Evolutionary conservation across 768 basidiomycete genomes (phyloP).

Genomic region (Suillus americanus): DNA sequence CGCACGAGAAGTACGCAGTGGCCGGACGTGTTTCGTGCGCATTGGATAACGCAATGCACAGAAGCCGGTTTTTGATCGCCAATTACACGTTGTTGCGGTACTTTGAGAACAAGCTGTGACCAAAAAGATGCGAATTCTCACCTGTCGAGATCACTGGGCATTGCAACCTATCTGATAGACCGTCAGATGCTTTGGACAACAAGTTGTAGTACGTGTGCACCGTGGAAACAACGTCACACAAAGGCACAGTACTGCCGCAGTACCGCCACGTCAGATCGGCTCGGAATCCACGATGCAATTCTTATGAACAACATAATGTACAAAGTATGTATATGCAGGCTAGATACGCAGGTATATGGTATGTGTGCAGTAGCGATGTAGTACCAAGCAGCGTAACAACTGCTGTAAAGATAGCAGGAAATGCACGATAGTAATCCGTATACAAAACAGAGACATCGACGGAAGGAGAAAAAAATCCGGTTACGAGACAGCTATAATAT

Average conservation of each 20-base stretch:
- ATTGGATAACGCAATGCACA: slow-evolving; percentile 21
- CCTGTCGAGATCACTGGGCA: slow-evolving; percentile 62
- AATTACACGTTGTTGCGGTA: slow-evolving; percentile 3
- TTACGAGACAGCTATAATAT: slow-evolving; percentile 11
- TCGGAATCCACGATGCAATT: slow-evolving; percentile 3
- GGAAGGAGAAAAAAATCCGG: slow-evolving; percentile 4
- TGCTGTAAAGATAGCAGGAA: slow-evolving; percentile 1
- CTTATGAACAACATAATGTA: slow-evolving; percentile 9
- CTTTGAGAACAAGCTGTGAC: slow-evolving; percentile 17
- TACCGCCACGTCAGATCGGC: slow-evolving; percentile 7
- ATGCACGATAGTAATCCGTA: slow-evolving; percentile 8
- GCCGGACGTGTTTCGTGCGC: slow-evolving; percentile 4
- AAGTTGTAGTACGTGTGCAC: slow-evolving; percentile 9
- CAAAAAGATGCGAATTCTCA: slow-evolving; percentile 35
- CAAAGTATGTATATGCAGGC: slow-evolving; percentile 9
- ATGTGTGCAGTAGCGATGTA: slow-evolving; percentile 9
- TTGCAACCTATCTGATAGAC: slow-evolving; percentile 22
- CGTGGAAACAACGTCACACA: neutral
- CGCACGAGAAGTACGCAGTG: slow-evolving; percentile 7
- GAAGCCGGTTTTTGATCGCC: slow-evolving; percentile 8
- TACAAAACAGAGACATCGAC: slow-evolving; percentile 8
- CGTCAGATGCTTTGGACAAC: slow-evolving; percentile 2
- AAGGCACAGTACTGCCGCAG: neutral
- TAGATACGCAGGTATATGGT: slow-evolving; percentile 11
- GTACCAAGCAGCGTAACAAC: neutral